Evolutionary conservation across 2,329 filamentous ascomycete genomes (phyloP), one percentile per base, ranked within the genome.

Genomic region (Aspergillus costaricaensis): DNA sequence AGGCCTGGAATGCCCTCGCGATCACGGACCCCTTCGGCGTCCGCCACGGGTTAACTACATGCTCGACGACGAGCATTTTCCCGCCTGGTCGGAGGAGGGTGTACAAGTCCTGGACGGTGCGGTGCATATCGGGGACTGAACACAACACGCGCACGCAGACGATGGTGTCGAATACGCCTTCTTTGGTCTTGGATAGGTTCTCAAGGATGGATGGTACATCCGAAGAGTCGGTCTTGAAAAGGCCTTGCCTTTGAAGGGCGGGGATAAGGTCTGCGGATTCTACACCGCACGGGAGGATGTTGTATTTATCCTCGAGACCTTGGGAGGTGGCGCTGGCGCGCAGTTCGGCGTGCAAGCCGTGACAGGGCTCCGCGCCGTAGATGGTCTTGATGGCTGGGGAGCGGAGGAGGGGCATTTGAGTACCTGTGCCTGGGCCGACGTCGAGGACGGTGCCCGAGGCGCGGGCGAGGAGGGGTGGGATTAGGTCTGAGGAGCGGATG

Each of bases 341-440:
- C 4, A 86, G 72, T 2, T 77, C 72, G 0, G 66, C 63, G 60
- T 86, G 84, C 1, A 86, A 72, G 0, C 77, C 75, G 4, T 67
- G 59, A 43, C 80, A 81, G 0, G 85, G 85, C 66, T 86, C 85
- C 1, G 83, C 78, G 48, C 83, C 84, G 63, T 85, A 86, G 47
- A 86, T 79, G 14, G 75, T 73, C 8, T 65, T 76, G 60, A 85
- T 79, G 4, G 76, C 72, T 2, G 72, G 68, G 6, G 73, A 71
- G 57, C 76, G 71, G 61, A 85, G 82, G 49, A 77, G 76, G 0
- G 73, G 72, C 51, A 85, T 75, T 57, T 84, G 79, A 14, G 80
- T 77, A 32, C 85, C 84, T 30, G 76, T 81, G 4, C 84, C 84
- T 0, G 84, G 84, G 5, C 81, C 81, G 30, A 83, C 73, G 63